Evolutionary conservation across 768 basidiomycete genomes (phyloP).

Genomic region (Tylopilus rubrobrunneus): DNA sequence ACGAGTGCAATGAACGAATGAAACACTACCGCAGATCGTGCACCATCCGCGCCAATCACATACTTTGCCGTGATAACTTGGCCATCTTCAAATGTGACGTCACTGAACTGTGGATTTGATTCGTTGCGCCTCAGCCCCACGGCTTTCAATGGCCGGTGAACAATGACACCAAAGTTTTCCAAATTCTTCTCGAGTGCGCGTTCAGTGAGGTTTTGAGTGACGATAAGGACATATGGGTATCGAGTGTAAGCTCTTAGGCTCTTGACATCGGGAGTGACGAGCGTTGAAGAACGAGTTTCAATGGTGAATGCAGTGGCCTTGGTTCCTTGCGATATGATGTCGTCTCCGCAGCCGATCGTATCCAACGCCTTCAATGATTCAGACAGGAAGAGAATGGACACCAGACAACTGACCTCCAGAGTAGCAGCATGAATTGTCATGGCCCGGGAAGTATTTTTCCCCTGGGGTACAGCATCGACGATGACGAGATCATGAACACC

Average conservation of each 20-base stretch:
- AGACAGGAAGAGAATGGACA: slow-evolving; percentile 15
- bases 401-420: not conserved
- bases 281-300: slow-evolving; percentile 20
- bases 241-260: slow-evolving; percentile 37
- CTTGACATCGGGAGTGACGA: slow-evolving; percentile 16
- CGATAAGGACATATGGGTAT: slow-evolving; percentile 34
- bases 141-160: not conserved
- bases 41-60: slow-evolving; percentile 43
- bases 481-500: slow-evolving; percentile 40
- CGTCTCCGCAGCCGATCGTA: slow-evolving; percentile 37
- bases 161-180: slow-evolving; percentile 21
- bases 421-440: slow-evolving; percentile 48
- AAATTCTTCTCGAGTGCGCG: slow-evolving; percentile 29
- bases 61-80: slow-evolving; percentile 29
- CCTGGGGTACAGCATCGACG: slow-evolving; percentile 36
- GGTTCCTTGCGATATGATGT: slow-evolving; percentile 35
- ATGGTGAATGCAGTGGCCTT: slow-evolving; percentile 26
- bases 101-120: slow-evolving; percentile 16
- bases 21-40: slow-evolving; percentile 7
- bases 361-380: slow-evolving; percentile 44
- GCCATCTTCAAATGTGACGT: slow-evolving; percentile 48
- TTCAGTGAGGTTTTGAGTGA: not conserved
- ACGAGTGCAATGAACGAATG: not conserved
- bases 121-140: slow-evolving; percentile 28
- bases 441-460: slow-evolving; percentile 40